Evolutionary conservation across 2,329 filamentous ascomycete genomes (phyloP), one percentile per base, ranked within the genome.

Genomic region (Fusarium chlamydosporum): DNA sequence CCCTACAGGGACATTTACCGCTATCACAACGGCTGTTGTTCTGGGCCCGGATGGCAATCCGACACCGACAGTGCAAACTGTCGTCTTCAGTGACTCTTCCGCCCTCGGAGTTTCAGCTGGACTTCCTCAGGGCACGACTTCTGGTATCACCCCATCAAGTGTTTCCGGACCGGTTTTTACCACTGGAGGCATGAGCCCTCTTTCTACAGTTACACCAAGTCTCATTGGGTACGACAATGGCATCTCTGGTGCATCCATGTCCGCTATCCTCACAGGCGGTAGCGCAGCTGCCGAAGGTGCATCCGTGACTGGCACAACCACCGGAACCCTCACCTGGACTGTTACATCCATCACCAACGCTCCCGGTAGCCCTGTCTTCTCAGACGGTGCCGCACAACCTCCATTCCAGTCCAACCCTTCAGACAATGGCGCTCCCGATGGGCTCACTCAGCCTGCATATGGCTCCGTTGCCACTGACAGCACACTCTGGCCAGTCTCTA

Each of bases 61-160:
- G 3, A 79, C 78, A 15, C 69, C 78, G 26, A 71, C 76, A 29
- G 72, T 78, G 11, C 73, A 78, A 43, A 79, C 77, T 13, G 67
- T 80, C 31, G 66, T 80, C 23, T 61, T 78, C 27, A 68, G 71
- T 12, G 73, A 71, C 46, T 67, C 68, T 27, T 50, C 74, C 46
- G 68, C 67, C 16, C 54, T 70, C 50, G 71, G 63, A 12, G 40
- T 65, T 40, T 65, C 72, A 13, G 55, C 63, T 34, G 59, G 65
- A 12, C 15, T 50, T 10, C 61, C 72, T 1, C 53, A 71, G 29
- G 68, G 61, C 37, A 65, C 61, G 31, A 52, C 69, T 18, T 63
- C 68, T 13, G 67, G 67, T 20, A 61, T 72, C n/a, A 48, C 66
- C 9, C 23, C 53, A 6, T 51, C 59, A 29, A 55, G 67, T 16